A percentile compares a stretch with the other conserved stretches of the same genome.
Conservation (phyloP, 176 grass and related monocot genomes). For the Pharus latifolius region DNA sequence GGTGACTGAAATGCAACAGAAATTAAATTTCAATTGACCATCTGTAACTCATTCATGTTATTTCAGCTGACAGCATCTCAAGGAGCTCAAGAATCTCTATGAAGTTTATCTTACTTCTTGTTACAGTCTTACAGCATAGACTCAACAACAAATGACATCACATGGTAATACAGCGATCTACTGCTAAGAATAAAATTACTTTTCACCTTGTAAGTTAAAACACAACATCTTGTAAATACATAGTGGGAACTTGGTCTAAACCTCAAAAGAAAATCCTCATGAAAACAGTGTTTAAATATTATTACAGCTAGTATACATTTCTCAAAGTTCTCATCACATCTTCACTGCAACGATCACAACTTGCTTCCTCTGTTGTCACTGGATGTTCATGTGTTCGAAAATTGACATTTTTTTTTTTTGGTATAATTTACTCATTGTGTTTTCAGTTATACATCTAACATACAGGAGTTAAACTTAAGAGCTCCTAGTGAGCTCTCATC, state of each 20-base stretch:
- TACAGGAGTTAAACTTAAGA: background rate
- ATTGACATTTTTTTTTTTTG: background rate
- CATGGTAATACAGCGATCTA: too few relatives aligned
- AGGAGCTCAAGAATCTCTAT: too few relatives aligned
- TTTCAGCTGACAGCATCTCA: too few relatives aligned
- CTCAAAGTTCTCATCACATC: slow-evolving; percentile 1
- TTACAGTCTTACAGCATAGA: too few relatives aligned
- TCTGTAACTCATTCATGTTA: too few relatives aligned
- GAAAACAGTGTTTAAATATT: background rate
- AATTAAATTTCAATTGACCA: too few relatives aligned
- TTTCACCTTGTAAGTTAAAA: too few relatives aligned
- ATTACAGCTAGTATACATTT: slow-evolving; percentile 25
- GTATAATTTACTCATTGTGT: background rate
- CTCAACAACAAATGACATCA: too few relatives aligned
- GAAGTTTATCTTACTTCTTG: too few relatives aligned
- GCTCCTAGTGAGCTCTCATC: background rate
- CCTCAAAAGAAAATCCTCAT: background rate
- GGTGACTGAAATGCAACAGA: too few relatives aligned
- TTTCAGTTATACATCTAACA: background rate
- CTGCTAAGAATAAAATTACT: too few relatives aligned
- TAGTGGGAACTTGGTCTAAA: background rate
- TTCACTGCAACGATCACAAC: background rate
- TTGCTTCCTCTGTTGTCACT: background rate
- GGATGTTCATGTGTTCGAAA: background rate
- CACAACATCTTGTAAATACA: background rate